Percentiles rank a stretch among this genome's conserved stretches.
Evolutionary conservation across 2,329 filamentous ascomycete species (phyloP).

Genomic region (Arthrobotrys entomopaga): DNA sequence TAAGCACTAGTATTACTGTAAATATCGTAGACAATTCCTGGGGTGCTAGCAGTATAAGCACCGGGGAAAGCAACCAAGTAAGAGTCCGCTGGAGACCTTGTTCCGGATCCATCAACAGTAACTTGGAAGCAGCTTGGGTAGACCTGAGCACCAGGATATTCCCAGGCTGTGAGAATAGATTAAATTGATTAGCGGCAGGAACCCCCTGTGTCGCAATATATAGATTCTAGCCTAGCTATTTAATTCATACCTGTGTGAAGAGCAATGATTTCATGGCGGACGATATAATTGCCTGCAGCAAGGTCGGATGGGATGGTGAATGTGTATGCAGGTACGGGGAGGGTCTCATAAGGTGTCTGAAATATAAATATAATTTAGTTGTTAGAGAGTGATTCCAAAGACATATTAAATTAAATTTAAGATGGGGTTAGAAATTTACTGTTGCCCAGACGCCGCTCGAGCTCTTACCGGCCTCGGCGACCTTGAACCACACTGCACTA

Average conservation of each 20-base stretch:
- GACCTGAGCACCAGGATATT: slow-evolving; percentile 69
- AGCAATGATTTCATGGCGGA: slow-evolving; percentile 70
- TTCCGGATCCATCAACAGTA: slow-evolving; percentile 64
- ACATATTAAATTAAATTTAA: neutral
- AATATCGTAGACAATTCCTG: slow-evolving; percentile 68
- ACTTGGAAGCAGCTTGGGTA: slow-evolving; percentile 71
- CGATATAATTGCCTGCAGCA: slow-evolving; percentile 68
- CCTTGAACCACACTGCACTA: slow-evolving; percentile 54
- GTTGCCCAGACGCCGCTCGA: slow-evolving; percentile 33
- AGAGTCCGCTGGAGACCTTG: slow-evolving; percentile 40
- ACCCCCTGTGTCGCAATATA: too few species aligned
- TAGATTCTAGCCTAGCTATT: neutral
- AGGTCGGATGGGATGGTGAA: slow-evolving; percentile 70
- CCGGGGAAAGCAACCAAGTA: slow-evolving; percentile 67
- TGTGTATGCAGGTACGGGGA: slow-evolving; percentile 61
- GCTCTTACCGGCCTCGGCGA: slow-evolving; percentile 48
- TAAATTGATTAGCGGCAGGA: too few species aligned
- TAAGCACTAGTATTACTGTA: slow-evolving; percentile 63
- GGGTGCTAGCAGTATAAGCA: slow-evolving; percentile 66
- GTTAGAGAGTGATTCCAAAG: neutral
- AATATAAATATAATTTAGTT: neutral
- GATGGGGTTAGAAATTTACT: slow-evolving; percentile 19
- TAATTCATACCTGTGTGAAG: slow-evolving; percentile 63
- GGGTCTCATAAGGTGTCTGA: slow-evolving; percentile 58
- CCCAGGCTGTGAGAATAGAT: slow-evolving; percentile 57